Conservation (phyloP, 768 basidiomycete species). For the Vishniacozyma victoriae region DNA sequence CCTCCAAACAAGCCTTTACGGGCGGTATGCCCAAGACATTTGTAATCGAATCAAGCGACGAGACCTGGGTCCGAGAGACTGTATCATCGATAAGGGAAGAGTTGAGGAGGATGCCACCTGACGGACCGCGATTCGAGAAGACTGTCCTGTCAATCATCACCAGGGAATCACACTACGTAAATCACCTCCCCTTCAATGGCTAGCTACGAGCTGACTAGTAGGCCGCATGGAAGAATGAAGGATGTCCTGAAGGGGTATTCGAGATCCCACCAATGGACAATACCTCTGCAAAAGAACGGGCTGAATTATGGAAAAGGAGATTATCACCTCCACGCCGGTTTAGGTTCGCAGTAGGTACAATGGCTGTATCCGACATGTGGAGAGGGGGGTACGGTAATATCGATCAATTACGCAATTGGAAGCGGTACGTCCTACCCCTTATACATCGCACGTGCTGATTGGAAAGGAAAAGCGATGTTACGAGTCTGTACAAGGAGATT, state of each 20-base stretch:
- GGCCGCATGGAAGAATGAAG: slow-evolving; percentile 44
- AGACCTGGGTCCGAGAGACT: slow-evolving; percentile 28
- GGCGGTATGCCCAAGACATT: slow-evolving; percentile 42
- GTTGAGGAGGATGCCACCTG: slow-evolving; percentile 25
- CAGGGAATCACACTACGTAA: slow-evolving; percentile 33
- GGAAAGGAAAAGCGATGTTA: not conserved
- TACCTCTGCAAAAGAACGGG: slow-evolving; percentile 12
- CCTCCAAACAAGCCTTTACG: slow-evolving; percentile 35
- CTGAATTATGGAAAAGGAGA: slow-evolving; percentile 22
- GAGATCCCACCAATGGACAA: slow-evolving; percentile 27
- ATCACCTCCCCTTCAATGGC: too few species aligned
- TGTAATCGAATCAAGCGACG: slow-evolving; percentile 28
- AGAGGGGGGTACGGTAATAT: slow-evolving; percentile 24
- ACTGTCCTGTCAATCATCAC: slow-evolving; percentile 34
- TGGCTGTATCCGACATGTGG: slow-evolving; percentile 30
- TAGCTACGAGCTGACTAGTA: slow-evolving; percentile 6
- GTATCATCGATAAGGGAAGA: slow-evolving; percentile 28
- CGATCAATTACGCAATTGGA: slow-evolving; percentile 34
- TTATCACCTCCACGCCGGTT: slow-evolving; percentile 18
- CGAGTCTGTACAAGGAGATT: not conserved
- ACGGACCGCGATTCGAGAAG: slow-evolving; percentile 32
- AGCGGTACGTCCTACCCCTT: slow-evolving; percentile 15
- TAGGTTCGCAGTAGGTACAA: slow-evolving; percentile 26
- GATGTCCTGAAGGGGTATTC: slow-evolving; percentile 32
- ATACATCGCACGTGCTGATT: not conserved